These are phyloP conservation scores for Aurantiochytrium sp. DNA, from an alignment of 108 stramenopile genomes.

Conservation along the genomic window DNA sequence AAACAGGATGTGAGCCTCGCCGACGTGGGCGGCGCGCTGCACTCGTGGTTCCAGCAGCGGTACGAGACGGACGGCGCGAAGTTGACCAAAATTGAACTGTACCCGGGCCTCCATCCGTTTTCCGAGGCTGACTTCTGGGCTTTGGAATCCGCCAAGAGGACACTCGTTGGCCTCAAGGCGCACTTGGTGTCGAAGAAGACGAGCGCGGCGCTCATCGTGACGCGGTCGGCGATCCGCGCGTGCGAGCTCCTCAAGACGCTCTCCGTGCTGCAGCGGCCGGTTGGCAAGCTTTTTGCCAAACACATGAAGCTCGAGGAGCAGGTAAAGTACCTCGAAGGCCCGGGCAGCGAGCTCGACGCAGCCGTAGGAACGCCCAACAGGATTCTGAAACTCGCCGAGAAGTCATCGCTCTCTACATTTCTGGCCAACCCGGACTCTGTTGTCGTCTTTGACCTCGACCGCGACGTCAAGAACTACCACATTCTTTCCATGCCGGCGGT, in stretches of 20 bases:
- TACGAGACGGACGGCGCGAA: background rate
- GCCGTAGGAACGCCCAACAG: background rate
- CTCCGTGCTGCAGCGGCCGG: background rate
- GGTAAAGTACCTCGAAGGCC: background rate
- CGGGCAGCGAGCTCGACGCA: background rate
- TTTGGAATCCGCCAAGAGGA: background rate
- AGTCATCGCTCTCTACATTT: background rate
- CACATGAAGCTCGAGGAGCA: slow-evolving; percentile 28
- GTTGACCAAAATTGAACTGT: background rate
- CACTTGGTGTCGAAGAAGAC: background rate
- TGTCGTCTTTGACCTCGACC: background rate
- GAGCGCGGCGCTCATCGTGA: background rate
- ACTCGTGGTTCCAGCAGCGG: background rate
- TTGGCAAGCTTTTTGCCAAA: slow-evolving; percentile 24
- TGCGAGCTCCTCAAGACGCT: background rate
- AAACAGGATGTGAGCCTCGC: background rate
- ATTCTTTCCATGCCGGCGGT: background rate
- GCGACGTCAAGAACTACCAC: background rate
- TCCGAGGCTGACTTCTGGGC: background rate
- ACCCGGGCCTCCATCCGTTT: background rate
- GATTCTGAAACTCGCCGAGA: background rate
- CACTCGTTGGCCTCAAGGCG: too few relatives aligned
- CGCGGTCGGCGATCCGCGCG: background rate
- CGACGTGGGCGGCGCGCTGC: background rate
- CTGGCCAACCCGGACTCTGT: background rate